Base-by-base conservation (phyloP, 345 rosid species). In the Camelina sativa region DNA sequence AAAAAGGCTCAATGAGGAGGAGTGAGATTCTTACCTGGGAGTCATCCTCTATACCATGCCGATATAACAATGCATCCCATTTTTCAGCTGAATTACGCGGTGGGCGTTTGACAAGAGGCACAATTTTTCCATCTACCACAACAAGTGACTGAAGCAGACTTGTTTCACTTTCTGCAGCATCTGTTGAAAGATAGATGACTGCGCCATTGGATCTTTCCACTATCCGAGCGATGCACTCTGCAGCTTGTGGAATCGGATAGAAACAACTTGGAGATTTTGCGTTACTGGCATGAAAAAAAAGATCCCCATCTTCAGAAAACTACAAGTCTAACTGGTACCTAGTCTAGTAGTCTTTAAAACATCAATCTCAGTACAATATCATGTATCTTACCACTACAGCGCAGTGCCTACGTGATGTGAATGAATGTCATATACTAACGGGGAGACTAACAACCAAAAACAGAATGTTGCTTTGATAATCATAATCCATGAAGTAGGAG, bases 111-210 rank as follows among this genome's bases (percentile, higher is more conserved):
- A 93, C 92, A 68, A 93, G 88, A 7, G 97, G 93, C 41, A 93
- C 81, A 17, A 80, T 75, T 82, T 85, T 89, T 48, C 97, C 93
- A 74, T 89, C 51, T 13, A 74, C 67, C 55, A 82, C 79, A 69
- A 93, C 69, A 25, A 93, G 84, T 4, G 96, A 89, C 76, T 86
- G 96, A 79, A 93, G 82, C 80, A 93, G 76, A 74, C 83, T 77
- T 58, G 93, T 91, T 85, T 93, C 98, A 62, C 97, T 89, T 48
- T 83, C 92, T 40, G 98, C 98, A 17, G 98, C 98, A 84, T 91
- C 98, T 3, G 97, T 91, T 65, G 97, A 93, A 72, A 93, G 97
- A 71, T 93, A 93, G 59, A 91, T 80, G 1, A 88, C 96, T 22
- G 85, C 89, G 11, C 85, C 74, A 69, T 81, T 82, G 61, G 88